Base-by-base conservation (phyloP, 495 filamentous ascomycete genomes). In the Bathelium albidoporum region DNA sequence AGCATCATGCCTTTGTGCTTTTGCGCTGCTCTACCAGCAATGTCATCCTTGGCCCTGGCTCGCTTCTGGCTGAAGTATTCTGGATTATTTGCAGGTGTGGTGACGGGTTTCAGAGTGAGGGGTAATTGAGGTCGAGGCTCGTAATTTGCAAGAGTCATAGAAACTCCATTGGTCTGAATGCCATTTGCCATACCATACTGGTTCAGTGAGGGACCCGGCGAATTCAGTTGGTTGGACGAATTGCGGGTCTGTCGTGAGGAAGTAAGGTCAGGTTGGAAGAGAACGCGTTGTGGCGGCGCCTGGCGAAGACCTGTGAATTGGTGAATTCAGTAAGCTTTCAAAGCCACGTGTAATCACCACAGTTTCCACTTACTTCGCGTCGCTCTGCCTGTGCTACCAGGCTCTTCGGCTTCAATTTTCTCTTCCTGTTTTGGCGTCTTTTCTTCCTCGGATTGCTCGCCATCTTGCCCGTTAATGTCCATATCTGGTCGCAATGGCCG, bases 221-320 rank as follows among this genome's bases (percentile, higher is more conserved):
- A 75, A 36, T 71, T 73, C 43, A 81, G 74, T 29, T 82, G 76
- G 32, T 76, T 77, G 22, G 82, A 79, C 1, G 77, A 68, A 59
- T 85, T 81, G 58, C 87, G 79, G 4, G 78, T 83, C 66, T 85
- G 82, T 58, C 87, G 76, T 22, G 82, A 76, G 0, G 84, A 76
- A 14, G 79, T 78, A 0, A 87, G 80, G 65, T 92, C 89, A 2
- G 89, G 89, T 69, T 90, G 87, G 75, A 91, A 94, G n/a, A 90
- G 82, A 5, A 88, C 81, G 65, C 89, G 80, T 64, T 88, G 89
- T 1, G 89, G 86, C 34, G 89, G 89, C 24, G 86, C 86, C 70
- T 91, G 88, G 58, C 89, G 80, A 59, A 94, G 80, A 64, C 88
- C 79, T 80, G 31, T 22, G 34, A 18, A 36, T 29, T n/a, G n/a